Percentiles rank a stretch among this genome's conserved stretches.
Evolutionary conservation across 352 stramenopile species (phyloP).

Genomic region (Globisporangium nunn): DNA sequence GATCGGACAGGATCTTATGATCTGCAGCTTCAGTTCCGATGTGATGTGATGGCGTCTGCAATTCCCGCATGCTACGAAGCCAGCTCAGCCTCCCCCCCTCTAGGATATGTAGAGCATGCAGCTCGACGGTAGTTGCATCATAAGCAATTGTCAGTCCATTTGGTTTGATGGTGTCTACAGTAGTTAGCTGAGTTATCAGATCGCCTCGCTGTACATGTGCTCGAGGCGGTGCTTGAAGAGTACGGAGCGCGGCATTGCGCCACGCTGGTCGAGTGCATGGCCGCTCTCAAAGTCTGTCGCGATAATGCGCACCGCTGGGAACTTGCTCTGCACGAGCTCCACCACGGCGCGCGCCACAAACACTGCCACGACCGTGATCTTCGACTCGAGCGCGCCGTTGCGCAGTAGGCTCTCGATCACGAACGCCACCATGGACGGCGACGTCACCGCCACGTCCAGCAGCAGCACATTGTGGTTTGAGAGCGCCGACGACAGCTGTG

Average conservation of each 20-base stretch:
- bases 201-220: constrained; percentile 3
- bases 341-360: constrained; percentile 9
- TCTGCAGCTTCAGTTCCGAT: neutral
- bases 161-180: neutral
- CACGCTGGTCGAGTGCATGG: neutral
- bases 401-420: constrained; percentile 11
- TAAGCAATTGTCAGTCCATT: no score
- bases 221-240: constrained; percentile 14
- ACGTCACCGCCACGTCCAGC: constrained; percentile 10
- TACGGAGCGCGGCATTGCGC: constrained; percentile 6
- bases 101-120: neutral
- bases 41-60: no score
- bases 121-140: no score
- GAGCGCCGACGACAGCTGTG: constrained; percentile 12
- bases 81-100: no score
- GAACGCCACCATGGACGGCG: constrained; percentile 8
- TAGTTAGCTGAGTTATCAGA: neutral
- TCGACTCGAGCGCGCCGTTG: constrained; percentile 9
- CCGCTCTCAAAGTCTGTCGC: constrained; percentile 9
- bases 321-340: constrained; percentile 8
- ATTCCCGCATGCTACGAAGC: no score
- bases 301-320: constrained; percentile 10
- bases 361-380: constrained; percentile 12
- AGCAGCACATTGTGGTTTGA: constrained; percentile 12
- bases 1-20: no score